phyloP scores from a whole-genome alignment of 2,329 filamentous ascomycete species.

The Stachybotrys elegans region DNA sequence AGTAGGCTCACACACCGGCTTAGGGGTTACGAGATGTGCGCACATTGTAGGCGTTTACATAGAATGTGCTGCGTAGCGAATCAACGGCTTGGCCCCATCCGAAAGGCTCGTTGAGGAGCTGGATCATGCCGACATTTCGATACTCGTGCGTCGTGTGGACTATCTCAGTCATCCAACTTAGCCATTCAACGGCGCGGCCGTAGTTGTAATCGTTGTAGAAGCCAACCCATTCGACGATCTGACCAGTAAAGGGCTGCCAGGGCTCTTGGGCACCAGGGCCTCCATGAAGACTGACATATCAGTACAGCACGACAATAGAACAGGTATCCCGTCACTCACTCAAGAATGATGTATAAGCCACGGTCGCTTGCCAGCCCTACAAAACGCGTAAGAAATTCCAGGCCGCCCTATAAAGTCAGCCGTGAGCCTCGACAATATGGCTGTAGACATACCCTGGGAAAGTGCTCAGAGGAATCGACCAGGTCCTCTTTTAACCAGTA shows the following conservation, averaged over 20 bases:
- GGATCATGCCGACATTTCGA: slow-evolving; percentile 53
- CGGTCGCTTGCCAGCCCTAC: slow-evolving; percentile 42
- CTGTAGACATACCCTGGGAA: slow-evolving; percentile 28
- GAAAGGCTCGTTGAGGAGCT: slow-evolving; percentile 32
- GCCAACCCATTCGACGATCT: slow-evolving; percentile 26
- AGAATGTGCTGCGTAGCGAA: slow-evolving; percentile 14
- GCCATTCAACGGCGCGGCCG: slow-evolving; percentile 47
- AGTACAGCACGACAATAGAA: background rate
- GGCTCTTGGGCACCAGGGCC: slow-evolving; percentile 43
- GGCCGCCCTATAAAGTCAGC: slow-evolving; percentile 22
- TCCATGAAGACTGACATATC: slow-evolving; percentile 35
- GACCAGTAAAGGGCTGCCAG: slow-evolving; percentile 42
- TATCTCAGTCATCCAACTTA: slow-evolving; percentile 49
- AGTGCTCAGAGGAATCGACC: slow-evolving; percentile 44
- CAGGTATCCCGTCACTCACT: slow-evolving; percentile 15
- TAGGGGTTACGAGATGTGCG: rapidly evolving
- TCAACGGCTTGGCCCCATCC: slow-evolving; percentile 13
- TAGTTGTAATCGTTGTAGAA: slow-evolving; percentile 56
- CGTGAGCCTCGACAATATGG: background rate
- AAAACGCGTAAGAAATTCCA: slow-evolving; percentile 40
- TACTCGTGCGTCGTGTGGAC: slow-evolving; percentile 44
- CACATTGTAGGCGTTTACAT: slow-evolving; percentile 15
- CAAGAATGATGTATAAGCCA: slow-evolving; percentile 49
- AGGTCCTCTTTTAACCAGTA: slow-evolving; percentile 50
- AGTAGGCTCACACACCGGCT: no score